These are phyloP conservation scores for Epithemia pelagica DNA, from an alignment of 108 stramenopile species.

Conservation along the genomic window DNA sequence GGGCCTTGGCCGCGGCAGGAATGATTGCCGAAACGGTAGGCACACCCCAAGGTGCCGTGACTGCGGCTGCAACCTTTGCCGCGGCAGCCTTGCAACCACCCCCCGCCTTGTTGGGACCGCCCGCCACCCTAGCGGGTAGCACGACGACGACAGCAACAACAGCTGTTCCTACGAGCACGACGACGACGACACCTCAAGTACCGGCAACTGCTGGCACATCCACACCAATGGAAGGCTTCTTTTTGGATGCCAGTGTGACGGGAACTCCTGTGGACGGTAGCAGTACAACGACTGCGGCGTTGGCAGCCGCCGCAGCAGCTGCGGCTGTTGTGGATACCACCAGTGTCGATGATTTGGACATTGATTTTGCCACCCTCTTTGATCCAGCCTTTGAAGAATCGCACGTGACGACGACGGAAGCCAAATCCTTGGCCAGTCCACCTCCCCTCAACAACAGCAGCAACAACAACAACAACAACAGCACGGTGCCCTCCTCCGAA, in stretches of 20 bases:
- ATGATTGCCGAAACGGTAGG: conserved; percentile 56
- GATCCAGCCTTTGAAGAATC: conserved; percentile 31
- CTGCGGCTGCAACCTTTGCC: conserved; percentile 4
- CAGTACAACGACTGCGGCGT: neutral
- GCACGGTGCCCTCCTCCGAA: no score
- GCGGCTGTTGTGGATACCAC: conserved; percentile 3
- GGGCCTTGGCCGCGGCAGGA: conserved; percentile 78
- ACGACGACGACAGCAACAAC: neutral
- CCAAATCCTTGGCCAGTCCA: no score
- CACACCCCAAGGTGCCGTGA: conserved; percentile 6
- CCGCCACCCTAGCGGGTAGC: neutral
- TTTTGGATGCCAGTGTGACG: conserved; percentile 32
- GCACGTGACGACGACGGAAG: neutral
- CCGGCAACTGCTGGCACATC: neutral
- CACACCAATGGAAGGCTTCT: neutral
- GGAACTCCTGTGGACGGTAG: conserved; percentile 7
- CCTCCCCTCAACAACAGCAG: no score
- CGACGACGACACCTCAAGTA: neutral
- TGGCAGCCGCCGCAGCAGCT: neutral
- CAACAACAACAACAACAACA: no score
- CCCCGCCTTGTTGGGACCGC: neutral
- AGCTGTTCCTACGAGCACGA: conserved; percentile 2
- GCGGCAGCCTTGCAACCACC: neutral
- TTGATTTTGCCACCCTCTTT: conserved; percentile 87
- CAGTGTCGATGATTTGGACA: conserved; percentile 35